Base-by-base conservation (phyloP, 805 yeast species). In the Vanderwaltozyma yarrowii region DNA sequence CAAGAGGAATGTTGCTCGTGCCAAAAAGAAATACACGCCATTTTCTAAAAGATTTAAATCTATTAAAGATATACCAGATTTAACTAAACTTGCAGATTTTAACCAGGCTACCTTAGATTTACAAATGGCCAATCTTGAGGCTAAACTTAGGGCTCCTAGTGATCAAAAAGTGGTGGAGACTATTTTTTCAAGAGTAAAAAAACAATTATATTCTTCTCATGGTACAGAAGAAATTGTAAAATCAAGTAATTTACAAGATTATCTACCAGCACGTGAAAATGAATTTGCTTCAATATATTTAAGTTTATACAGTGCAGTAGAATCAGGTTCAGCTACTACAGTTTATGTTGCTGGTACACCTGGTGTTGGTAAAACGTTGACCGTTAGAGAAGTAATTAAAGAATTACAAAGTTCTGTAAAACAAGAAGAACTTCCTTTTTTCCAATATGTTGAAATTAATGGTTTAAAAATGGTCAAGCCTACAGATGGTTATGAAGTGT, bases 301-400 rank as follows among this genome's bases (percentile, higher is more conserved):
- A 32, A 74, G 76, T 30, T 56, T 92, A 4, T 87, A 86, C 48
- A 69, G 76, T 32, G 82, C 95, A 0, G 73, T 89, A 25, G 69
- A 69, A 33, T 71, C 79, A 13, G 73, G 74, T 30, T 71, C 80
- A 1, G 96, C 97, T 0, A 73, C 88, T 7, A 85, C 95, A 46
- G 61, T 92, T 5, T 92, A 88, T 54, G 77, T 92, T 10, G 85
- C 95, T 59, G 99, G 99, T 3, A 86, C 96, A 0, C 98, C 99
- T 0, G 99, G 99, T 8, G 89, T 94, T 2, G 98, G 98, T 11
- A 92, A 92, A 55, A 89, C 98, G 0, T 92, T 94, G 3, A 89
- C 97, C 0, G 78, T 89, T 2, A 64, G 95, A 38, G 95, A 87
- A 51, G 96, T 83, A 0, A 71, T 92, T 19, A 70, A 75, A 25